These are phyloP conservation scores for Tillandsia leiboldiana DNA, from an alignment of 176 grass and related monocot genomes.

Conservation along the genomic window DNA sequence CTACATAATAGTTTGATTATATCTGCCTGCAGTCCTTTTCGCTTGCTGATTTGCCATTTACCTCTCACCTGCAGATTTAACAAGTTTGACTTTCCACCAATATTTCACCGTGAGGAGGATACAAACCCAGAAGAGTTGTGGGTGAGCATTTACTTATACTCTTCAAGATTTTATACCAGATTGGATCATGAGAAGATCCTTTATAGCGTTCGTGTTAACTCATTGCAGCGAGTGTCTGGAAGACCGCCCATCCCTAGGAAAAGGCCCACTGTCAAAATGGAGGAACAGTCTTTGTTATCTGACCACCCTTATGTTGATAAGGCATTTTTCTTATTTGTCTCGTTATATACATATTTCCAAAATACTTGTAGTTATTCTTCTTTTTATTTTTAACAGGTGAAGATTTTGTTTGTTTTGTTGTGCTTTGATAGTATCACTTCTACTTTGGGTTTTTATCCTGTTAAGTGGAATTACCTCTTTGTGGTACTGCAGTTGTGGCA, in stretches of 20 bases:
- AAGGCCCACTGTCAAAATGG: conserved; percentile 48
- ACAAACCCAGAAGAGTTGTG: conserved; percentile 65
- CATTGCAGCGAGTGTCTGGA: conserved; percentile 56
- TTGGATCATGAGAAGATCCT: neutral
- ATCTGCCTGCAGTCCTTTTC: neutral
- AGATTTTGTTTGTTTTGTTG: conserved; percentile 1
- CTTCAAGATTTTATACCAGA: neutral
- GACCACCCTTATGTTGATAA: conserved; percentile 92
- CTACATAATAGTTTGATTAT: neutral
- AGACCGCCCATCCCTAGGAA: conserved; percentile 68
- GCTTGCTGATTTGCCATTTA: conserved; percentile 2
- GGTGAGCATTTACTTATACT: conserved; percentile 35
- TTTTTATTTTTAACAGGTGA: neutral
- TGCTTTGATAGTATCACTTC: neutral
- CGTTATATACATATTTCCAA: neutral
- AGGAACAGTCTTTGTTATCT: conserved; percentile 67
- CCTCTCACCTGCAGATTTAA: conserved; percentile 61
- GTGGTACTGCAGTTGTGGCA: conserved; percentile 55
- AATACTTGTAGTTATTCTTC: conserved; percentile 5
- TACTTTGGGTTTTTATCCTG: neutral
- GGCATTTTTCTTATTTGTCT: conserved; percentile 33
- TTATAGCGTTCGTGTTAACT: neutral
- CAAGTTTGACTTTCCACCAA: conserved; percentile 85
- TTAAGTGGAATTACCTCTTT: neutral
- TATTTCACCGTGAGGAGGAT: conserved; percentile 89